A percentile compares a stretch with the other conserved stretches of the same genome.
These are phyloP conservation scores for Emergomyces pasteurianus DNA, from an alignment of 2,329 filamentous ascomycete species.

Conservation along the genomic window DNA sequence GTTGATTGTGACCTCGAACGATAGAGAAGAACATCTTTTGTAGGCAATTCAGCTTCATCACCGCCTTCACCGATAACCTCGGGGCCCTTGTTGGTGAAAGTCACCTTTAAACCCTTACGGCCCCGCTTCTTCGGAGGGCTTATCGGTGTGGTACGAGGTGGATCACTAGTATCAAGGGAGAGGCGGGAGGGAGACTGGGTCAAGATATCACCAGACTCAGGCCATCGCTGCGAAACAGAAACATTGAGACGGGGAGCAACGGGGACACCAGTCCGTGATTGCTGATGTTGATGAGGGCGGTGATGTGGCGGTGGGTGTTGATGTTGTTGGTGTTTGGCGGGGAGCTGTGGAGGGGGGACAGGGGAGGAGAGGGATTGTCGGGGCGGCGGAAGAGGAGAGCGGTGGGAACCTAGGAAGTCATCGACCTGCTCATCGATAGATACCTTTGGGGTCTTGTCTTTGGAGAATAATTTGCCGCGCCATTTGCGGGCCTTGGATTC, in stretches of 20 bases:
- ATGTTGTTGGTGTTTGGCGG: slow-evolving; percentile 9
- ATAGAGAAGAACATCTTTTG: slow-evolving; percentile 47
- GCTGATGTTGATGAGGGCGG: slow-evolving; percentile 10
- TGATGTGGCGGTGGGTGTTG: slow-evolving; percentile 1
- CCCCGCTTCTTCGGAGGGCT: slow-evolving; percentile 25
- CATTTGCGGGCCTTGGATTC: slow-evolving; percentile 24
- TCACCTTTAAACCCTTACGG: slow-evolving; percentile 60
- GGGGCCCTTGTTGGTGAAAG: slow-evolving; percentile 59
- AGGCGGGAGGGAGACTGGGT: slow-evolving; percentile 10
- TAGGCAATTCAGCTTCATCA: slow-evolving; percentile 66
- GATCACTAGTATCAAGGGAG: slow-evolving; percentile 10
- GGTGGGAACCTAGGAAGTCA: slow-evolving; percentile 47
- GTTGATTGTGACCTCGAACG: slow-evolving; percentile 10
- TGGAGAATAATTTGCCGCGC: slow-evolving; percentile 40
- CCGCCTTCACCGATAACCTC: slow-evolving; percentile 85
- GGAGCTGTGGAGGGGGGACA: not conserved
- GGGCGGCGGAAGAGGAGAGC: slow-evolving; percentile 18
- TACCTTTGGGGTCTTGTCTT: slow-evolving; percentile 24
- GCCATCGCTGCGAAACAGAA: slow-evolving; percentile 21
- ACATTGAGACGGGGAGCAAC: slow-evolving; percentile 24
- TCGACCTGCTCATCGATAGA: slow-evolving; percentile 38
- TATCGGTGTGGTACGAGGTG: slow-evolving; percentile 10
- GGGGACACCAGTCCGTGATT: slow-evolving; percentile 3
- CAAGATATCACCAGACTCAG: slow-evolving; percentile 19
- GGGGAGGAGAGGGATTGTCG: not conserved